Evolutionary conservation across 2,329 filamentous ascomycete genomes (phyloP).

Genomic region (Cordyceps pruinosa): DNA sequence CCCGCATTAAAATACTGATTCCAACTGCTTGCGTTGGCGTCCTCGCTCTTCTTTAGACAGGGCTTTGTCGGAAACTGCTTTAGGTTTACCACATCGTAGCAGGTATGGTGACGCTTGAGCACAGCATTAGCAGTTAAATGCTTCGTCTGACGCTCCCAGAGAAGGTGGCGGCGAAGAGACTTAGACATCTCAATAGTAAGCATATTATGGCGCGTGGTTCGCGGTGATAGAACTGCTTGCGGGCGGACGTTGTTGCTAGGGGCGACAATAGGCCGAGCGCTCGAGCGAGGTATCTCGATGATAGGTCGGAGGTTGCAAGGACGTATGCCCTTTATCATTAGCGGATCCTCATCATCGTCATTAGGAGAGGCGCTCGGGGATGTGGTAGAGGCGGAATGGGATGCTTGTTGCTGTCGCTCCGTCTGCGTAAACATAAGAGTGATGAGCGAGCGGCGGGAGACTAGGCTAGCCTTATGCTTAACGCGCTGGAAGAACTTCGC

Average conservation of each 20-base stretch:
- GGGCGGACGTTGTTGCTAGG: constrained; percentile 53
- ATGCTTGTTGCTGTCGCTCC: constrained; percentile 63
- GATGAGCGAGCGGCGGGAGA: constrained; percentile 79
- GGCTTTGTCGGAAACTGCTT: constrained; percentile 46
- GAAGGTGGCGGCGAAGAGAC: no score
- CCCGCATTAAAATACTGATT: no score
- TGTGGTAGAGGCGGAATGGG: constrained; percentile 59
- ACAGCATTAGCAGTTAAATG: no score
- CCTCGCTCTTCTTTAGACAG: constrained; percentile 53
- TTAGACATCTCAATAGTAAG: no score
- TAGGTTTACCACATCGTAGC: constrained; percentile 34
- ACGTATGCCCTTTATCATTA: constrained; percentile 57
- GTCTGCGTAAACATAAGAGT: constrained; percentile 71
- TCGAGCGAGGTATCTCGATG: constrained; percentile 58
- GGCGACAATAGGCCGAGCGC: constrained; percentile 70
- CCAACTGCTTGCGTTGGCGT: constrained; percentile 64
- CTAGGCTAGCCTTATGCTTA: constrained; percentile 77
- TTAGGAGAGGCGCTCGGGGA: constrained; percentile 44
- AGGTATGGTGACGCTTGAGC: no score
- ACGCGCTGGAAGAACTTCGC: constrained; percentile 85
- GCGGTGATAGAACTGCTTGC: constrained; percentile 75
- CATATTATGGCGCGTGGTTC: no score
- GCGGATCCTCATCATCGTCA: constrained; percentile 54
- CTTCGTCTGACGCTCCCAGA: no score
- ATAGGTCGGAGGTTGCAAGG: constrained; percentile 45